phyloP scores from a whole-genome alignment of 148 eudicot species.

The Rhododendron mucronatum region DNA sequence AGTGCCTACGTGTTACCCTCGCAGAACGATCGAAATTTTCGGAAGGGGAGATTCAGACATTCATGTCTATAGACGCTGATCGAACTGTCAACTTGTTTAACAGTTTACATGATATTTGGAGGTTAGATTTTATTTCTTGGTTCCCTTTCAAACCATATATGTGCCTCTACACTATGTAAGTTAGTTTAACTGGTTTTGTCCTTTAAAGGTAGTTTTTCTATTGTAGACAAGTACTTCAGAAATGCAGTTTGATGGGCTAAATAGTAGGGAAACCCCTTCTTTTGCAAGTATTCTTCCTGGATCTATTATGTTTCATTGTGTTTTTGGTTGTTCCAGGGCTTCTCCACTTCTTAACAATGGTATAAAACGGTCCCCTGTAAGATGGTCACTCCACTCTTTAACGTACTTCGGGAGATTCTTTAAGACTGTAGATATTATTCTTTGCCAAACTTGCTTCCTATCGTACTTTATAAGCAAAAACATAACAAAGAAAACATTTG shows the following conservation, averaged over 20 bases:
- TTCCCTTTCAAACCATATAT: not conserved
- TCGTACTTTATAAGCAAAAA: not conserved
- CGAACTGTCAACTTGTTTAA: conserved; percentile 80
- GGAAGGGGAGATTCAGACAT: conserved; percentile 94
- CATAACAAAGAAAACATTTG: not conserved
- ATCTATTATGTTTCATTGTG: not conserved
- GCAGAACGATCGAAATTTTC: conserved; percentile 76
- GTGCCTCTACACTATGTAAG: not conserved
- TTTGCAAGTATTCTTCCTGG: not conserved
- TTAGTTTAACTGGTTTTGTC: not conserved
- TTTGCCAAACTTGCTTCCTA: not conserved
- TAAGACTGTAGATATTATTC: not conserved
- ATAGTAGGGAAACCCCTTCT: not conserved
- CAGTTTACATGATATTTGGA: conserved; percentile 97
- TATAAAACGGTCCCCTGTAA: not conserved
- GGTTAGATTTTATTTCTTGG: conserved; percentile 38
- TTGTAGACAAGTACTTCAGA: not conserved
- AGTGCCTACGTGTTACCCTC: conserved; percentile 75
- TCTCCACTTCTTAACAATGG: not conserved
- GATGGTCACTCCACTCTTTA: not conserved
- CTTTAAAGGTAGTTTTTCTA: not conserved
- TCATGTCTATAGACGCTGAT: conserved; percentile 98
- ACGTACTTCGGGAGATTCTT: not conserved
- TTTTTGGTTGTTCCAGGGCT: not conserved
- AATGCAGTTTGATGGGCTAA: not conserved